Conservation (phyloP, 306 rosid species). For the Cicer arietinum region DNA sequence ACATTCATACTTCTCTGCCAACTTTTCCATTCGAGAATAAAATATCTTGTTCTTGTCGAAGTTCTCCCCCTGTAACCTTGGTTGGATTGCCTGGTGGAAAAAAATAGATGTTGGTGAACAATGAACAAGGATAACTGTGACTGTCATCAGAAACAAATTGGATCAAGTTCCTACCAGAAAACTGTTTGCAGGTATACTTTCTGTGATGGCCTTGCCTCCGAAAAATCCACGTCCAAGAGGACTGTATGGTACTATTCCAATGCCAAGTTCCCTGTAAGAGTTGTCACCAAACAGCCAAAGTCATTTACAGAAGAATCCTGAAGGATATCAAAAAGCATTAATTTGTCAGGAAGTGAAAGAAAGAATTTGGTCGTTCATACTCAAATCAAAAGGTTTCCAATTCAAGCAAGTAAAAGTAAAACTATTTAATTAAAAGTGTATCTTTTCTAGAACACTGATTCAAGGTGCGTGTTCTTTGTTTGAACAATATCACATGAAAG, state of each 20-base stretch:
- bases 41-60: slow-evolving; percentile 64
- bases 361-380: not conserved
- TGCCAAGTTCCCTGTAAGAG: slow-evolving; percentile 70
- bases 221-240: slow-evolving; percentile 94
- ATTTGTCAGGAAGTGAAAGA: slow-evolving; percentile 16
- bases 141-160: slow-evolving; percentile 24
- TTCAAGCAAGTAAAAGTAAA: slow-evolving; percentile 7
- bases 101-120: slow-evolving; percentile 26
- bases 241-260: slow-evolving; percentile 83
- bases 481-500: not conserved
- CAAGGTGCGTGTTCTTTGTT: not conserved
- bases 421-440: not conserved
- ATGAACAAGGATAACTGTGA: slow-evolving; percentile 3
- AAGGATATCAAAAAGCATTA: slow-evolving; percentile 5
- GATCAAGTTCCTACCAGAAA: slow-evolving; percentile 45
- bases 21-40: slow-evolving; percentile 49
- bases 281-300: not conserved
- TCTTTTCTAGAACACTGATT: not conserved
- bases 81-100: slow-evolving; percentile 52
- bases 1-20: slow-evolving; percentile 64
- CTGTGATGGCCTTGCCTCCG: slow-evolving; percentile 73
- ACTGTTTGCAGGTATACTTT: slow-evolving; percentile 67
- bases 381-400: slow-evolving; percentile 6
- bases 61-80: slow-evolving; percentile 68
- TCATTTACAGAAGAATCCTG: slow-evolving; percentile 28